Conservation (phyloP, 1,139 yeast genomes). For the Debaryomyces nepalensis region DNA sequence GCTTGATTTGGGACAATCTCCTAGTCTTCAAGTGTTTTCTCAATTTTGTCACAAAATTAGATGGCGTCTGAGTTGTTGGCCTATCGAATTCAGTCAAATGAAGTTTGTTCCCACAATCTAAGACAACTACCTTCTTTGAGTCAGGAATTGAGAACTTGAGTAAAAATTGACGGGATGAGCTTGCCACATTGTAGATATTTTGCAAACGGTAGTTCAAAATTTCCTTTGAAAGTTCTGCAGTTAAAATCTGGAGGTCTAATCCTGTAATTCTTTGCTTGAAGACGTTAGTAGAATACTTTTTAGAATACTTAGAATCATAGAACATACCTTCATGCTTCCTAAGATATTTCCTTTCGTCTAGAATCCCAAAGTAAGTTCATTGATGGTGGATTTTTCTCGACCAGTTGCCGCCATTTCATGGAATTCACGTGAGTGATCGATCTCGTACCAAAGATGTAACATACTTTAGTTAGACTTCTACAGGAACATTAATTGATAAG, state of each 20-base stretch:
- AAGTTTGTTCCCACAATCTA: slow-evolving; percentile 86
- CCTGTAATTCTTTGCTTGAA: slow-evolving; percentile 82
- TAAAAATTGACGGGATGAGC: slow-evolving; percentile 73
- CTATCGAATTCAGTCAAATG: slow-evolving; percentile 83
- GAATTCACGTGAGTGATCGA: slow-evolving; percentile 5
- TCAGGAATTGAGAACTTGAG: slow-evolving; percentile 85
- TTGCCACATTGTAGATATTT: slow-evolving; percentile 81
- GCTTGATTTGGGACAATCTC: slow-evolving; percentile 72
- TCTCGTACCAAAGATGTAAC: background rate
- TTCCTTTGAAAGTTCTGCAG: slow-evolving; percentile 62
- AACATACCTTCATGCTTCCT: slow-evolving; percentile 17
- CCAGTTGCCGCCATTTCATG: slow-evolving; percentile 10
- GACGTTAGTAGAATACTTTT: slow-evolving; percentile 5
- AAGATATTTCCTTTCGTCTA: no score
- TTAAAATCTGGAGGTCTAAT: slow-evolving; percentile 74
- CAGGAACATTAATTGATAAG: background rate
- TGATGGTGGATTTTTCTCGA: slow-evolving; percentile 5
- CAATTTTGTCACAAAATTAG: slow-evolving; percentile 81
- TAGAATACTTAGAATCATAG: background rate
- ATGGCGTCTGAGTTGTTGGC: slow-evolving; percentile 78
- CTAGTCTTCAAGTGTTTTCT: slow-evolving; percentile 85
- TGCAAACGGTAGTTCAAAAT: slow-evolving; percentile 73
- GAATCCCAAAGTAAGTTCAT: no score
- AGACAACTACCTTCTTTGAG: slow-evolving; percentile 70
- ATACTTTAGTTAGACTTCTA: no score